Evolutionary conservation across 2,329 filamentous ascomycete species (phyloP).

Genomic region (Aspergillus felis): DNA sequence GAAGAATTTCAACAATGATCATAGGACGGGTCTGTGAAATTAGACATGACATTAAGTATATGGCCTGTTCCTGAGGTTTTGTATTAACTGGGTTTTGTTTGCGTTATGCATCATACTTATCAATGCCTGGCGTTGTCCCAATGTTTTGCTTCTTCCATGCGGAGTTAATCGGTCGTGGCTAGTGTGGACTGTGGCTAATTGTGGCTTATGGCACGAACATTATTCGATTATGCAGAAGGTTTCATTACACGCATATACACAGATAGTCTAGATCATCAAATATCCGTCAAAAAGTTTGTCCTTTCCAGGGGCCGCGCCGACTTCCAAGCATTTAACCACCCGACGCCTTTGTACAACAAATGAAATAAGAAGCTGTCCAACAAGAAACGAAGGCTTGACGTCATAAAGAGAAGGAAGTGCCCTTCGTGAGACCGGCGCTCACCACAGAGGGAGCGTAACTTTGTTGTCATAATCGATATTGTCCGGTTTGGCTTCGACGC

Average conservation of each 20-base stretch:
- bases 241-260: not conserved
- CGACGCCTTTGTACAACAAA: not conserved
- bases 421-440: not conserved
- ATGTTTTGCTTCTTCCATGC: not conserved
- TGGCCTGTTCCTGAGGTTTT: not conserved
- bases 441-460: not conserved
- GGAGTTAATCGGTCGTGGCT: not conserved
- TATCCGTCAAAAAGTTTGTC: not conserved
- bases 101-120: not conserved
- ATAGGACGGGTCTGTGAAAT: not conserved
- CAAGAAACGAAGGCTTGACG: not conserved
- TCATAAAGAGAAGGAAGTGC: not conserved
- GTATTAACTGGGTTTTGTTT: not conserved
- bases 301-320: not conserved
- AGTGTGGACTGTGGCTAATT: not conserved
- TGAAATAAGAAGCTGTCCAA: not conserved
- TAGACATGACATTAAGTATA: not conserved
- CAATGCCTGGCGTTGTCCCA: not conserved
- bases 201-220: not conserved
- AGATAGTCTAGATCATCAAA: not conserved
- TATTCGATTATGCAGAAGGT: not conserved
- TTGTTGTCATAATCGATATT: not conserved
- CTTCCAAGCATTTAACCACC: not conserved
- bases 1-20: not conserved
- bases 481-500: not conserved